Conservation (phyloP, 768 basidiomycete species). For the Lentinula lateritia region DNA sequence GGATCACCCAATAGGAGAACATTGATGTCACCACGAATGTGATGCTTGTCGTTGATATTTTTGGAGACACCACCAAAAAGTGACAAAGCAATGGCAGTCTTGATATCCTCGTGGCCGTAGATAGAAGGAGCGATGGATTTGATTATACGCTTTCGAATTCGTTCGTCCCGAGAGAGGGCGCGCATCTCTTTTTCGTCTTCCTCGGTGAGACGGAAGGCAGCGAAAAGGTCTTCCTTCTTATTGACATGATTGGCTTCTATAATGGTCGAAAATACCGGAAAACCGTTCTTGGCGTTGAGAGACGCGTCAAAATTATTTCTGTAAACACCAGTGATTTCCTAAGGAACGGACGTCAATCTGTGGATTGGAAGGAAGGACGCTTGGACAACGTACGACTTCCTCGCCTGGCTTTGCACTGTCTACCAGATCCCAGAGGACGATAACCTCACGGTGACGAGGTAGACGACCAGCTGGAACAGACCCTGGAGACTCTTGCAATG, state of each 20-base stretch:
- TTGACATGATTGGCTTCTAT: conserved; percentile 98
- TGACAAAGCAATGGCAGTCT: conserved; percentile 92
- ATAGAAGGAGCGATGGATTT: conserved; percentile 99
- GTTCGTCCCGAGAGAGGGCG: conserved; percentile 79
- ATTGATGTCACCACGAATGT: conserved; percentile 97
- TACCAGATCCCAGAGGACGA: conserved; percentile 96
- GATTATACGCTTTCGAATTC: conserved; percentile 94
- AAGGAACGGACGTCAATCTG: conserved; percentile 6
- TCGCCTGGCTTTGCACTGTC: conserved; percentile 98
- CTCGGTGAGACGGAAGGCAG: conserved; percentile 95
- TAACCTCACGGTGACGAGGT: conserved; percentile 93
- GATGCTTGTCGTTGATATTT: conserved; percentile 94
- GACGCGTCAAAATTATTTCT: conserved; percentile 99
- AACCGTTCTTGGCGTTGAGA: conserved; percentile 97
- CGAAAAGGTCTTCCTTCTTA: conserved; percentile 98
- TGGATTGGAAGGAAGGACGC: not conserved
- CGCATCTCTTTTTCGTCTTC: conserved; percentile 95
- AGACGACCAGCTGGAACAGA: conserved; percentile 96
- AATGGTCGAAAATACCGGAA: conserved; percentile 97
- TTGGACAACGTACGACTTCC: conserved; percentile 67
- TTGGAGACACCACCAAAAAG: conserved; percentile 93
- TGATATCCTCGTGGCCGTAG: conserved; percentile 99
- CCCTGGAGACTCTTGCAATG: conserved; percentile 95
- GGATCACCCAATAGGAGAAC: conserved; percentile 95
- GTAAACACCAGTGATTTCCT: conserved; percentile 98